Evolutionary conservation across 2,329 filamentous ascomycete species (phyloP), one percentile per base, ranked within the genome.

Genomic region (Aspergillus neoniger): DNA sequence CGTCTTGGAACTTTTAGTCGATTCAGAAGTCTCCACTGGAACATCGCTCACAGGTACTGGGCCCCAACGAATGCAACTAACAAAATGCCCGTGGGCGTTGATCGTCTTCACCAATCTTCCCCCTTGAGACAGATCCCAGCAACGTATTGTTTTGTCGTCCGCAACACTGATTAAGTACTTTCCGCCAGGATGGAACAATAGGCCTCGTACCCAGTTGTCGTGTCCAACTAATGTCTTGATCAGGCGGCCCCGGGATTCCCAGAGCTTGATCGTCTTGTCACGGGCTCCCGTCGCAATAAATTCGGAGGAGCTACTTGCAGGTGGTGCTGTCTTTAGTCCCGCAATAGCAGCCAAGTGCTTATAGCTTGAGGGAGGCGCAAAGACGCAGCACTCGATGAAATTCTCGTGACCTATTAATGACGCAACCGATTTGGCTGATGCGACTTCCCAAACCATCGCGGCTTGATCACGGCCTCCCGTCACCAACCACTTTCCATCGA

Each of bases 61-160:
- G 2, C 92, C 94, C 93, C 94, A 98, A 63, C 92, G 81, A 69
- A 97, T 82, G 72, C 91, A 94, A 62, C 86, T 92, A 53, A 97
- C 86, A 70, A 98, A 97, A 72, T 92, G 92, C 4, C 85, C 87
- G 72, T 96, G 92, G 0, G 87, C 88, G 64, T 91, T 90, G 39
- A 98, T 80, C 0, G 87, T 88, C 76, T 94, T 94, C 67, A 96
- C 92, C 69, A 92, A 94, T 71, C 92, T 93, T 44, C 91, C 91
- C 74, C 96, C 92, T 73, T 98, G 94, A 25, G 85, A 85, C 25
- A 98, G 80, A 79, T 98, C 94, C 94, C 94, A 98, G 80, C 93
- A 97, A 58, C 93, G 85, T 61, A 98, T 83, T 4, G 91, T 93
- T 80, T 95, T 96, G 79, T 98, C 94, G 74, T 98, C 94, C 15